Conservation (phyloP, 805 yeast genomes). For the Ogataea chonburiensis region DNA sequence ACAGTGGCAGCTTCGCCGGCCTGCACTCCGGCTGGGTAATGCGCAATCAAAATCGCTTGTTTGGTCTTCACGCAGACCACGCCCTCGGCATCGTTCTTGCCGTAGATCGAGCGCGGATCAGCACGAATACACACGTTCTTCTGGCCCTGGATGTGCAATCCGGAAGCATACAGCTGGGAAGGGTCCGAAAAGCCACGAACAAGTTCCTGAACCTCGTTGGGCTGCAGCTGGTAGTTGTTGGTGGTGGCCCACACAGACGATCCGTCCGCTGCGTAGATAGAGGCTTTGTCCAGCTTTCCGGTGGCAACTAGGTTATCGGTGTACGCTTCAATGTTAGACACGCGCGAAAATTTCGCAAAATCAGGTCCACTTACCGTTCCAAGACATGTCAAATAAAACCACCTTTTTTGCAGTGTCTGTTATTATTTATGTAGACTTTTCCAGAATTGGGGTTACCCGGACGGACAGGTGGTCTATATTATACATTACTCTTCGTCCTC, state of each 20-base stretch:
- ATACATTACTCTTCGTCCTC: constrained; percentile 39
- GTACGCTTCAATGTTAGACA: constrained; percentile 58
- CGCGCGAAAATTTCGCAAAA: not conserved
- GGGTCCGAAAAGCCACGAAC: constrained; percentile 83
- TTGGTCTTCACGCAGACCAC: constrained; percentile 87
- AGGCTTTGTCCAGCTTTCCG: constrained; percentile 87
- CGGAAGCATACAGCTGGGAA: constrained; percentile 73
- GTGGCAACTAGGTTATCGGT: constrained; percentile 90
- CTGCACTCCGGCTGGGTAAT: constrained; percentile 85
- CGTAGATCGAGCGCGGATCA: constrained; percentile 91
- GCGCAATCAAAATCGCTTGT: constrained; percentile 91
- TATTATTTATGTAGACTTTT: constrained; percentile 4
- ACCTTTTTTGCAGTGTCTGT: constrained; percentile 5
- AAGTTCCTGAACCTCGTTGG: constrained; percentile 68
- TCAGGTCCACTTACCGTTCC: constrained; percentile 40
- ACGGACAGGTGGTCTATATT: constrained; percentile 1
- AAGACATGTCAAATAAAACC: constrained; percentile 28
- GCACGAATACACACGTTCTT: constrained; percentile 88
- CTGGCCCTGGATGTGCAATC: constrained; percentile 79
- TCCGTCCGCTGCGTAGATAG: constrained; percentile 91
- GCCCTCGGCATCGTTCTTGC: constrained; percentile 87
- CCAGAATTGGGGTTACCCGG: constrained; percentile 11
- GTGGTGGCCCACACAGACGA: constrained; percentile 93
- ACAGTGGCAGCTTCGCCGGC: constrained; percentile 95
- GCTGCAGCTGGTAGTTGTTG: constrained; percentile 59